A percentile compares a stretch with the other conserved stretches of the same genome.
Conservation (phyloP, 1,284 basidiomycete species). For the Trametes sp. region DNA sequence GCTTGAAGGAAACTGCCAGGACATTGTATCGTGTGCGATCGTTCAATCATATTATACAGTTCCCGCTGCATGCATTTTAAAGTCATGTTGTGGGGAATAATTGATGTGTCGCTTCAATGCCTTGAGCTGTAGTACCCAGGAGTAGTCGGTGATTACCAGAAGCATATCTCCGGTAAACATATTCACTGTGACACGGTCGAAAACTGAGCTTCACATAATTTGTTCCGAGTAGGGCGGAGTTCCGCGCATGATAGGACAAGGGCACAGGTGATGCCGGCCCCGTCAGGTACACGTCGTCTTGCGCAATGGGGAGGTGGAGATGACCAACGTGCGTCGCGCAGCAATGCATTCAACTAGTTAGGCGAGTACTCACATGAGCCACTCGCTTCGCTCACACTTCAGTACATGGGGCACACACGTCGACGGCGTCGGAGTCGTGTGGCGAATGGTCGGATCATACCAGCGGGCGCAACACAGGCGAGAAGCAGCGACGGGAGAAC, state of each 20-base stretch:
- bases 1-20: too few species aligned
- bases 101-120: too few species aligned
- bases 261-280: not conserved
- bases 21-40: too few species aligned
- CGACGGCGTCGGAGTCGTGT: not conserved
- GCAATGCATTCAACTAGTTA: not conserved
- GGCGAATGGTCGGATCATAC: not conserved
- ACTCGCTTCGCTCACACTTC: not conserved
- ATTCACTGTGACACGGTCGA: too few species aligned
- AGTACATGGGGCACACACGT: not conserved
- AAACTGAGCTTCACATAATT: not conserved
- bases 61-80: too few species aligned
- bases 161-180: too few species aligned
- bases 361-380: not conserved
- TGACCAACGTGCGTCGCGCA: not conserved
- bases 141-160: too few species aligned
- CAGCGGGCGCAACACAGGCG: not conserved
- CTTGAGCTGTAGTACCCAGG: too few species aligned
- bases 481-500: not conserved
- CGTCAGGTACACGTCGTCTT: not conserved
- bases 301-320: not conserved
- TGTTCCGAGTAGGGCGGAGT: not conserved
- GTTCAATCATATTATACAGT: slow-evolving; percentile 1
- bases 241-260: too few species aligned
- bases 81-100: too few species aligned